Evolutionary conservation across 2,329 filamentous ascomycete species (phyloP).

Genomic region (Colletotrichum gigasporum): DNA sequence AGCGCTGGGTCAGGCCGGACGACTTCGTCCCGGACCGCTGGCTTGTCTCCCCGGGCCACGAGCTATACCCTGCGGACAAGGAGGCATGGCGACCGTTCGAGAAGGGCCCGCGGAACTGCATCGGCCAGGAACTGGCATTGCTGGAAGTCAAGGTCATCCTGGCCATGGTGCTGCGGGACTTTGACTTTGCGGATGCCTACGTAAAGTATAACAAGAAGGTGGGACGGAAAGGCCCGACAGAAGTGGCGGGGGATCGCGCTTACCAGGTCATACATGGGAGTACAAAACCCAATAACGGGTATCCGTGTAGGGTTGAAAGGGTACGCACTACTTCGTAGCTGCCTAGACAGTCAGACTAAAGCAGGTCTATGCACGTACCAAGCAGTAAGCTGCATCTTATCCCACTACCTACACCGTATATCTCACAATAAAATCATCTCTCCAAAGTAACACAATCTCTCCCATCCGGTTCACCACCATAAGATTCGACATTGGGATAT

Average conservation of each 20-base stretch:
- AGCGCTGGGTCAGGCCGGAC: slow-evolving; percentile 8
- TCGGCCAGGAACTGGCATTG: slow-evolving; percentile 19
- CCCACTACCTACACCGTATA: neutral
- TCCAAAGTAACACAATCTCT: neutral
- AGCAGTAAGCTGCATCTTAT: neutral
- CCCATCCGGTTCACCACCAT: neutral
- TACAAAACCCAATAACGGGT: slow-evolving; percentile 1
- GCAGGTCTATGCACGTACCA: neutral
- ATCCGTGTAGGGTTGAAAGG: neutral
- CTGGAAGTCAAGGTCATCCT: slow-evolving; percentile 8
- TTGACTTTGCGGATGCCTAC: slow-evolving; percentile 5
- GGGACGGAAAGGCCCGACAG: neutral
- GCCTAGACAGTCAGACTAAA: neutral
- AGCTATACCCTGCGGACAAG: neutral
- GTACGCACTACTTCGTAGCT: no score
- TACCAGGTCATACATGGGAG: neutral
- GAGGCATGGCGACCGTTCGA: slow-evolving; percentile 22
- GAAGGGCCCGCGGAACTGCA: slow-evolving; percentile 8
- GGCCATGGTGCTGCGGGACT: slow-evolving; percentile 3
- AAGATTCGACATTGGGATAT: neutral
- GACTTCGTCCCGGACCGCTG: slow-evolving; percentile 3
- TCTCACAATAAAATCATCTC: neutral
- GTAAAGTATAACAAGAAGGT: neutral
- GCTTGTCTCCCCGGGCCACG: neutral
- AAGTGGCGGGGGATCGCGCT: slow-evolving; percentile 4